Conservation (phyloP, 495 filamentous ascomycete genomes). For the Amorphotheca resinae region DNA sequence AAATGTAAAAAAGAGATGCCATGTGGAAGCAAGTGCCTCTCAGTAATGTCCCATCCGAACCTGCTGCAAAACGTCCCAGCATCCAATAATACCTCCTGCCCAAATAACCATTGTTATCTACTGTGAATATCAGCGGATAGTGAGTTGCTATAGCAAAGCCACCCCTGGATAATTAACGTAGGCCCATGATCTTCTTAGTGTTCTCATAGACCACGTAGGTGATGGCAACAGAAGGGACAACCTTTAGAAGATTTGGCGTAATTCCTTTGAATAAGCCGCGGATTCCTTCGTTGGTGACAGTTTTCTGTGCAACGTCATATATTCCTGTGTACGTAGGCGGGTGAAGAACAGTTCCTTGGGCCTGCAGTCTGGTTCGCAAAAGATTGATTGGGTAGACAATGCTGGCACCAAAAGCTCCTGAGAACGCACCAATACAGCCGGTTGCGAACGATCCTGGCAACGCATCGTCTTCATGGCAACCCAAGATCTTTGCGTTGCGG, state of each 20-base stretch:
- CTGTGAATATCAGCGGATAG: too few species aligned
- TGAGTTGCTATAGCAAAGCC: too few species aligned
- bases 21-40: too few species aligned
- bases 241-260: conserved; percentile 92
- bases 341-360: conserved; percentile 85
- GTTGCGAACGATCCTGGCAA: conserved; percentile 64
- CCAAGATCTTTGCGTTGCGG: conserved; percentile 53
- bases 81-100: too few species aligned
- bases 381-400: conserved; percentile 94
- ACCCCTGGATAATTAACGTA: too few species aligned
- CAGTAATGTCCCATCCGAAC: too few species aligned
- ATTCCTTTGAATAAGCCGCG: conserved; percentile 88
- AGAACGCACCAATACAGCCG: conserved; percentile 74
- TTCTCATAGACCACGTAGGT: conserved; percentile 98
- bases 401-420: conserved; percentile 86
- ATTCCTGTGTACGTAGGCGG: conserved; percentile 84
- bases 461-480: conserved; percentile 73
- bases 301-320: conserved; percentile 71
- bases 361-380: conserved; percentile 83
- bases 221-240: conserved; percentile 92
- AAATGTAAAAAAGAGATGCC: too few species aligned
- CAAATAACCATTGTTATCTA: too few species aligned
- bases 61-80: too few species aligned
- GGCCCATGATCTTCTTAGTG: conserved; percentile 47
- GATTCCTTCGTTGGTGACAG: conserved; percentile 69